A percentile compares a stretch with the other conserved stretches of the same genome.
phyloP scores from a whole-genome alignment of 83 land plant species.

The Larix sibirica region DNA sequence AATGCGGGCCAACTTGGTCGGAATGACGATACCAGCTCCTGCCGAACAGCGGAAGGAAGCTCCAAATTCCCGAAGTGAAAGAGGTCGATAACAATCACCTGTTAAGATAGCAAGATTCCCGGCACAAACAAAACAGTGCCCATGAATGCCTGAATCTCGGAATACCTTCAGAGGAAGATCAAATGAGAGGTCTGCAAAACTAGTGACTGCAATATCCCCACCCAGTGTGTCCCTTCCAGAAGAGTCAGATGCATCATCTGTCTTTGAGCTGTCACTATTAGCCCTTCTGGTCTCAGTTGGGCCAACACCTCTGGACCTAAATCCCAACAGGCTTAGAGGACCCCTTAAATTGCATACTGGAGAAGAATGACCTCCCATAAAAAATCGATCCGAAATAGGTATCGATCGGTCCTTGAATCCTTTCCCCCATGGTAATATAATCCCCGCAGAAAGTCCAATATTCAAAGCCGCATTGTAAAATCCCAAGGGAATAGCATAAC shows the following conservation, averaged over 20 bases:
- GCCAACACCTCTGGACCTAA: conserved; percentile 88
- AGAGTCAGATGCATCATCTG: conserved; percentile 29
- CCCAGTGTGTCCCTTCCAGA: conserved; percentile 77
- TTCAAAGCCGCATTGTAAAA: conserved; percentile 81
- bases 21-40: conserved; percentile 84
- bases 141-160: conserved; percentile 83
- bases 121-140: conserved; percentile 76
- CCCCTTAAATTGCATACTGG: conserved; percentile 80
- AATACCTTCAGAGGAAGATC: conserved; percentile 80
- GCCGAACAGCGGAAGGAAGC: conserved; percentile 68
- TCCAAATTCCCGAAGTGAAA: conserved; percentile 50
- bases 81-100: conserved; percentile 33
- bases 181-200: conserved; percentile 93
- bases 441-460: conserved; percentile 80
- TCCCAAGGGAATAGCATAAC: conserved; percentile 87
- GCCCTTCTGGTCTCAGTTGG: conserved; percentile 66
- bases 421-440: conserved; percentile 80
- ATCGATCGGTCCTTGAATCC: conserved; percentile 60
- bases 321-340: conserved; percentile 76
- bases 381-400: conserved; percentile 80
- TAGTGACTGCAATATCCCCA: conserved; percentile 87
- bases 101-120: conserved; percentile 78
- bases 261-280: conserved; percentile 12
- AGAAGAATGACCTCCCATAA: conserved; percentile 88
- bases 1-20: conserved; percentile 83